Evolutionary conservation across 2,329 filamentous ascomycete genomes (phyloP).

Genomic region (Stachybotrys chartarum): DNA sequence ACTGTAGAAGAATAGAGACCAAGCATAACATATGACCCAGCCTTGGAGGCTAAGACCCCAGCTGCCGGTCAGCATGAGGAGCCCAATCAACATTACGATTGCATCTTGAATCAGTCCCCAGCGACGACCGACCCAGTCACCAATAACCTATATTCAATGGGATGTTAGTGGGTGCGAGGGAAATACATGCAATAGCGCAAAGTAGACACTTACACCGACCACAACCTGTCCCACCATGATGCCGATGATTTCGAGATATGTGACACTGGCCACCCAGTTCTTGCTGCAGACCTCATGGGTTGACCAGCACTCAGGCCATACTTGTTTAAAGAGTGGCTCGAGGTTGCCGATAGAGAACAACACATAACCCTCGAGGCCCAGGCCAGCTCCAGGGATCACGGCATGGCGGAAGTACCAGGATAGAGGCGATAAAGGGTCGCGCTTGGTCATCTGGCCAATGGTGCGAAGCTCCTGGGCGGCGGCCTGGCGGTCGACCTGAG

Average conservation of each 20-base stretch:
- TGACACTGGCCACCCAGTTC: conserved; percentile 77
- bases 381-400: conserved; percentile 84
- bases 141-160: conserved; percentile 36
- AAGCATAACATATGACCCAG: conserved; percentile 96
- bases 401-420: conserved; percentile 84
- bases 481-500: conserved; percentile 64
- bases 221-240: conserved; percentile 91
- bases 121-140: conserved; percentile 76
- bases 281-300: conserved; percentile 58
- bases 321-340: conserved; percentile 68
- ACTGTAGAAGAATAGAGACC: conserved; percentile 76
- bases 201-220: conserved; percentile 58
- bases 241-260: conserved; percentile 87
- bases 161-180: not conserved
- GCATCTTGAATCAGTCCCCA: conserved; percentile 97
- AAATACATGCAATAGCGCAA: not conserved
- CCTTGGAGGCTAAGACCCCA: conserved; percentile 85
- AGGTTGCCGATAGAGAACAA: conserved; percentile 96
- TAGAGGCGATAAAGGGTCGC: conserved; percentile 78
- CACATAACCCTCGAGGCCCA: conserved; percentile 91
- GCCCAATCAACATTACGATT: conserved; percentile 83
- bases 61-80: conserved; percentile 83
- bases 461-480: conserved; percentile 56
- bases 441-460: conserved; percentile 76
- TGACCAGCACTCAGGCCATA: conserved; percentile 76